Evolutionary conservation across 192 early-diverging fungal species (phyloP).

Genomic region (Geranomyces variabilis): DNA sequence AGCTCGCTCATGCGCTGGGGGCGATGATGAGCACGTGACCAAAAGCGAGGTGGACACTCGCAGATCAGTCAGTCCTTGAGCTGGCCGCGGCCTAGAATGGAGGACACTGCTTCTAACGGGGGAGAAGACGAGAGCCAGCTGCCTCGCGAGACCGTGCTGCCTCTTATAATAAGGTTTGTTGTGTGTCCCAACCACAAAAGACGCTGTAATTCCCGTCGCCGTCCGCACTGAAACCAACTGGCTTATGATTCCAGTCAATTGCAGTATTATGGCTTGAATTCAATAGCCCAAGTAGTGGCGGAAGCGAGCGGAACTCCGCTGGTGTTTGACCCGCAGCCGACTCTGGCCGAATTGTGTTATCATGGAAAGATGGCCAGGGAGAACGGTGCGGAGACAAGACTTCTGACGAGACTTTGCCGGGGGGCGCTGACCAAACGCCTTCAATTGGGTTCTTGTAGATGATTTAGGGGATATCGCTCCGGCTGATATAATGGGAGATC

Average conservation of each 20-base stretch:
- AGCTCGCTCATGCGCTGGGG: no score
- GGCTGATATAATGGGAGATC: constrained; percentile 23
- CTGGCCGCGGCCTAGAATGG: no score
- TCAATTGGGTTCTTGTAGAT: background rate
- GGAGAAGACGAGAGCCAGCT: constrained; percentile 28
- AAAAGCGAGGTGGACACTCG: no score
- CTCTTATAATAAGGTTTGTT: constrained; percentile 52
- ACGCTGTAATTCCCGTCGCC: background rate
- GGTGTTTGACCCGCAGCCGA: constrained; percentile 31
- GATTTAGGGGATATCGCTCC: constrained; percentile 27
- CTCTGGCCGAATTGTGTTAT: constrained; percentile 38
- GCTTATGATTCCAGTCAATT: constrained; percentile 55
- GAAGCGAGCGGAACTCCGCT: constrained; percentile 34
- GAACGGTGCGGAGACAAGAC: constrained; percentile 8
- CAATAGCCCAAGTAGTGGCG: constrained; percentile 66
- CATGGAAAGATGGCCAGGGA: constrained; percentile 18
- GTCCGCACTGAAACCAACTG: background rate
- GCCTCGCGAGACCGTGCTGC: constrained; percentile 40
- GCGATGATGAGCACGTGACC: no score
- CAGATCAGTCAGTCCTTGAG: no score
- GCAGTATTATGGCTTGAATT: constrained; percentile 59
- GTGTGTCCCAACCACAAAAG: background rate
- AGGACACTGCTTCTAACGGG: constrained; percentile 8
- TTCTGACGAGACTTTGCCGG: no score
- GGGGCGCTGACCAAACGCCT: no score